These are phyloP conservation scores for Ramularia collo-cygni DNA, from an alignment of 2,329 filamentous ascomycete species.

Conservation along the genomic window DNA sequence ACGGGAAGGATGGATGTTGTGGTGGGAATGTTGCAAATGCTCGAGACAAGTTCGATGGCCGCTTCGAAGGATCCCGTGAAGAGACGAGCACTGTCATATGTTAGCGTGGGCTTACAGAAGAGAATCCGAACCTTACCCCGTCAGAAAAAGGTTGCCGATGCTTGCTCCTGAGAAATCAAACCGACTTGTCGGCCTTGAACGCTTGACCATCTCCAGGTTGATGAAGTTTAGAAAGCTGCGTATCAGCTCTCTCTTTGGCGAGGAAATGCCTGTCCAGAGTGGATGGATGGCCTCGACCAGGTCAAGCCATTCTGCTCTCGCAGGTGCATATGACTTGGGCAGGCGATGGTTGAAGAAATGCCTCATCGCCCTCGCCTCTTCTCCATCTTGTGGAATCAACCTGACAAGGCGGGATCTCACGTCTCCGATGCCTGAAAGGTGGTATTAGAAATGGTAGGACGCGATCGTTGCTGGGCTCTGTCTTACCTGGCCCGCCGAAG, in stretches of 20 bases:
- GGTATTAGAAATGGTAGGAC: constrained; percentile 3
- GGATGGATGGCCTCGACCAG: constrained; percentile 76
- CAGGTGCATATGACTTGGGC: constrained; percentile 52
- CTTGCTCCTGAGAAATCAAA: constrained; percentile 46
- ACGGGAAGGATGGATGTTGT: constrained; percentile 75
- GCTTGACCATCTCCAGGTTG: constrained; percentile 45
- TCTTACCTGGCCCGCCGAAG: constrained; percentile 78
- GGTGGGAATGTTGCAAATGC: constrained; percentile 75
- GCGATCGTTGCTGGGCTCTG: constrained; percentile 15
- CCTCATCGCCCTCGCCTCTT: constrained; percentile 68
- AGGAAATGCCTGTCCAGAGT: constrained; percentile 58
- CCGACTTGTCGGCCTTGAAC: constrained; percentile 38
- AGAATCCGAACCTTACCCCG: constrained; percentile 34
- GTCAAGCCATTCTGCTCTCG: constrained; percentile 75
- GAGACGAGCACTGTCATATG: constrained; percentile 61
- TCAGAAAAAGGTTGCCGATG: constrained; percentile 47
- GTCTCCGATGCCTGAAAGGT: constrained; percentile 57
- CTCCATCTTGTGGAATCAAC: constrained; percentile 64
- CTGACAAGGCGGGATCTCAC: constrained; percentile 69
- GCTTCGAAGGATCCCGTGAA: constrained; percentile 91
- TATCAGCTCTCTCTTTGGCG: constrained; percentile 46
- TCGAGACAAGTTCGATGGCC: constrained; percentile 81
- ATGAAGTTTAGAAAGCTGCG: constrained; percentile 45
- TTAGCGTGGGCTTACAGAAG: constrained; percentile 31
- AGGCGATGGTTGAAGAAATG: constrained; percentile 83